phyloP scores from a whole-genome alignment of 2,329 filamentous ascomycete genomes.

The Aspergillus amoenus region DNA sequence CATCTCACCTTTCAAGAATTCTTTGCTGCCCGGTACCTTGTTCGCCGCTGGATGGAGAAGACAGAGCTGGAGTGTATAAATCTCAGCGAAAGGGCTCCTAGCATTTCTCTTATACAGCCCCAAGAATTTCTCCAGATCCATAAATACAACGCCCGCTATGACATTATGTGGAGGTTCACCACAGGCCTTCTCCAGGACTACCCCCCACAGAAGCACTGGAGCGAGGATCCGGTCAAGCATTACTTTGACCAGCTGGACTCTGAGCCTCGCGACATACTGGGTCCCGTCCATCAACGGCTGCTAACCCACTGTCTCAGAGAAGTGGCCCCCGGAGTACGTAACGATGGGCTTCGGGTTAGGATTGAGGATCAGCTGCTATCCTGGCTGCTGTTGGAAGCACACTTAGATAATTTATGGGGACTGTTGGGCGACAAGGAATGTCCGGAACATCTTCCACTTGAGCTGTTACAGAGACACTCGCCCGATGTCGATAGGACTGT shows the following conservation, averaged over 20 bases:
- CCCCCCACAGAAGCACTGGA: background rate
- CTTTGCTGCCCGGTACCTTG: slow-evolving; percentile 44
- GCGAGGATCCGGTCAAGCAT: slow-evolving; percentile 7
- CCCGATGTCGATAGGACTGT: too few relatives aligned
- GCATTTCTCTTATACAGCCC: background rate
- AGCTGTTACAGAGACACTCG: too few relatives aligned
- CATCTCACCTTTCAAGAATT: slow-evolving; percentile 48
- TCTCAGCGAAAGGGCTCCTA: background rate
- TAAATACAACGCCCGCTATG: slow-evolving; percentile 43
- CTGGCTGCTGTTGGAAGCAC: too few relatives aligned
- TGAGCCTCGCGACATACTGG: slow-evolving; percentile 38
- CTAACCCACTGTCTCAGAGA: slow-evolving; percentile 42
- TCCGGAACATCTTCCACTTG: too few relatives aligned
- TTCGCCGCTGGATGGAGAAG: slow-evolving; percentile 28
- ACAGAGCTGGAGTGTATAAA: too few relatives aligned
- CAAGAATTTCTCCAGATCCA: slow-evolving; percentile 31
- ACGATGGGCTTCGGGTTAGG: too few relatives aligned
- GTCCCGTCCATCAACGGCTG: slow-evolving; percentile 39
- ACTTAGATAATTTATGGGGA: too few relatives aligned
- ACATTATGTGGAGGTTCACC: slow-evolving; percentile 47
- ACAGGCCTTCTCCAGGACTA: slow-evolving; percentile 35
- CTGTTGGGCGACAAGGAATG: too few relatives aligned
- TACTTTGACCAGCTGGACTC: slow-evolving; percentile 35
- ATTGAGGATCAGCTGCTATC: too few relatives aligned
- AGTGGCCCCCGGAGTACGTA: too few relatives aligned